phyloP scores from a whole-genome alignment of 78 protist genomes.

The Bodo saltans region DNA sequence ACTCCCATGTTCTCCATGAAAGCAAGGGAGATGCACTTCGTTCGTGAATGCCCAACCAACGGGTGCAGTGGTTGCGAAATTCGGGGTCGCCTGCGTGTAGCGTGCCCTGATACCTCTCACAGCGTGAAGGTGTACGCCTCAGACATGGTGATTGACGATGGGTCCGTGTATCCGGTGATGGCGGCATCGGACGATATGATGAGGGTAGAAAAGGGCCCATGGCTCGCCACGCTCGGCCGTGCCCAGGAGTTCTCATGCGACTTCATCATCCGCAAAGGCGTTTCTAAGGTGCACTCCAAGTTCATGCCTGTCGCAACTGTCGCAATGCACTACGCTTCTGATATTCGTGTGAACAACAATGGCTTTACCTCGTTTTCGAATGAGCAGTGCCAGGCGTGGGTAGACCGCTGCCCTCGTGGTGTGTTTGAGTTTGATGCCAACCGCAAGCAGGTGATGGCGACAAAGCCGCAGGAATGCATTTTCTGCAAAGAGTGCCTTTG shows the following conservation, averaged over 20 bases:
- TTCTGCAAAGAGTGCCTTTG: conserved; percentile 18
- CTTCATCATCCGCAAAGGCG: conserved; percentile 54
- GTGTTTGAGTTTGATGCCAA: not conserved
- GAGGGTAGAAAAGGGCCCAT: not conserved
- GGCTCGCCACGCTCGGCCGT: conserved; percentile 29
- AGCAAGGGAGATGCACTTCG: conserved; percentile 12
- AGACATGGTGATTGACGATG: not conserved
- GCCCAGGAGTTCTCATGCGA: conserved; percentile 58
- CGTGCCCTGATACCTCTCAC: not conserved
- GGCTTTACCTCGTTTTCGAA: not conserved
- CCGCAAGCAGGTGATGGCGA: not conserved
- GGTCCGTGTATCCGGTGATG: not conserved
- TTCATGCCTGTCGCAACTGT: conserved; percentile 71
- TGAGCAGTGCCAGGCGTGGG: not conserved
- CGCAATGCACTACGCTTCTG: conserved; percentile 71
- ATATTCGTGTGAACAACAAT: conserved; percentile 36
- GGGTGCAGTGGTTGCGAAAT: conserved; percentile 65
- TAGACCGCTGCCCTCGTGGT: not conserved
- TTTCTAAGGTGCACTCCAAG: conserved; percentile 88
- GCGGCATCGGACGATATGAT: not conserved
- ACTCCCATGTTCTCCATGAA: conserved; percentile 62
- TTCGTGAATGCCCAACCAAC: conserved; percentile 47
- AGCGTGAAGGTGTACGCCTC: not conserved
- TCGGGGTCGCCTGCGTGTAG: conserved; percentile 38
- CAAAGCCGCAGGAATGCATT: not conserved